A percentile compares a stretch with the other conserved stretches of the same genome.
phyloP scores from a whole-genome alignment of 2,329 filamentous ascomycete genomes.

The Chlorencoelia australis region DNA sequence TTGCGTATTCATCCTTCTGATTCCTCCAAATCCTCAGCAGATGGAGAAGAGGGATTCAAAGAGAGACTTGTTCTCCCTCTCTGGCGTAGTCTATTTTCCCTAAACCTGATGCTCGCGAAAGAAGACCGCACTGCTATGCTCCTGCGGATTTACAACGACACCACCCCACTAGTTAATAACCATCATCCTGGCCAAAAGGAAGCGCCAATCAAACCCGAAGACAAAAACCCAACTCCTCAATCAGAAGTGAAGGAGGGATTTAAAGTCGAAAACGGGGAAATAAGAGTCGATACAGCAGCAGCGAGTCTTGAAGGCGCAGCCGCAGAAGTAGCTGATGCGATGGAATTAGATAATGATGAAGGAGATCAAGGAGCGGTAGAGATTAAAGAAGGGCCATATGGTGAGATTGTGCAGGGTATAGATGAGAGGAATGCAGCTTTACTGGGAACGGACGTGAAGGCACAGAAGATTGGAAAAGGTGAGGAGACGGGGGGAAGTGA shows the following conservation, averaged over 20 bases:
- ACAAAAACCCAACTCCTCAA: slow-evolving; percentile 2
- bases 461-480: slow-evolving; percentile 17
- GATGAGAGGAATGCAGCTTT: slow-evolving; percentile 4
- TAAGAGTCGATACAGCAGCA: slow-evolving; percentile 16
- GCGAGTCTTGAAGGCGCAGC: slow-evolving; percentile 15
- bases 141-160: slow-evolving; percentile 82
- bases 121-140: slow-evolving; percentile 92
- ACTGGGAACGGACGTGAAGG: slow-evolving; percentile 14
- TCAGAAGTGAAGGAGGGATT: slow-evolving; percentile 11
- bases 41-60: slow-evolving; percentile 49
- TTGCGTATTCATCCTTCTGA: slow-evolving; percentile 71
- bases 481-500: slow-evolving; percentile 13
- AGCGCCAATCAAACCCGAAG: slow-evolving; percentile 7
- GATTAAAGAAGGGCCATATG: slow-evolving; percentile 20
- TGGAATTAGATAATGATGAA: slow-evolving; percentile 5
- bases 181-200: slow-evolving; percentile 23
- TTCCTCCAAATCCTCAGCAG: no score
- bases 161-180: slow-evolving; percentile 64
- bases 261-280: slow-evolving; percentile 15
- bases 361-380: slow-evolving; percentile 8
- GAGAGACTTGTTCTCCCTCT: slow-evolving; percentile 85
- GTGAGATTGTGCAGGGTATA: slow-evolving; percentile 13
- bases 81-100: slow-evolving; percentile 83
- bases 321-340: neutral
- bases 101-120: slow-evolving; percentile 97